A percentile compares a stretch with the other conserved stretches of the same genome.
Conservation (phyloP, 2,329 filamentous ascomycete species). For the Acarospora socialis region DNA sequence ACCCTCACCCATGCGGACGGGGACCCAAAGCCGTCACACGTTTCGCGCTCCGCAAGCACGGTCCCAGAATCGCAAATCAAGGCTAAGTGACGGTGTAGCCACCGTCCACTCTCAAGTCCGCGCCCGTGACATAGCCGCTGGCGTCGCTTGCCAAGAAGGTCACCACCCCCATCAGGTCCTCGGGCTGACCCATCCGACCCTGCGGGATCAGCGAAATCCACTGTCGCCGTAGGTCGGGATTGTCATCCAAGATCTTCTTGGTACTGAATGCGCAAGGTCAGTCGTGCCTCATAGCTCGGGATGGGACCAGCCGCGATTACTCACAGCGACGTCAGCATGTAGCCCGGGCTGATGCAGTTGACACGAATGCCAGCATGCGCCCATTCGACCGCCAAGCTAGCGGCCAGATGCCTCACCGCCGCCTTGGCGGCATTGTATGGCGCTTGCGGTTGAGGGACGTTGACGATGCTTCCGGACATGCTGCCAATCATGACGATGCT, state of each 20-base stretch:
- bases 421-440: slow-evolving; percentile 93
- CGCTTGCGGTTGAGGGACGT: slow-evolving; percentile 84
- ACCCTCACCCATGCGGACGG: too few relatives aligned
- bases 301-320: slow-evolving; percentile 22
- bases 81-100: slow-evolving; percentile 80
- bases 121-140: slow-evolving; percentile 56
- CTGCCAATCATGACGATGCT: slow-evolving; percentile 91
- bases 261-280: slow-evolving; percentile 41
- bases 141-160: slow-evolving; percentile 75
- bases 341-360: slow-evolving; percentile 89
- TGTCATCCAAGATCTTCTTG: slow-evolving; percentile 85
- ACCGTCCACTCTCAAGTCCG: slow-evolving; percentile 69
- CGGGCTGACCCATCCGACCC: slow-evolving; percentile 83
- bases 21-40: too few relatives aligned
- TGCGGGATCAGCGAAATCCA: slow-evolving; percentile 88
- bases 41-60: too few relatives aligned
- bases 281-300: neutral
- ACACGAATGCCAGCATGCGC: slow-evolving; percentile 75
- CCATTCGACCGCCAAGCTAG: slow-evolving; percentile 88
- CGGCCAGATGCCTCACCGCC: slow-evolving; percentile 74
- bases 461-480: slow-evolving; percentile 90
- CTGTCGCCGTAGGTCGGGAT: slow-evolving; percentile 74
- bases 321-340: slow-evolving; percentile 90
- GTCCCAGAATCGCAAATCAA: too few relatives aligned
- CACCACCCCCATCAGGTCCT: slow-evolving; percentile 87